Percentiles rank a stretch among this genome's conserved stretches.
These are phyloP conservation scores for Climacium dendroides DNA, from an alignment of 225 moss, liverwort and hornwort species.

Conservation along the genomic window DNA sequence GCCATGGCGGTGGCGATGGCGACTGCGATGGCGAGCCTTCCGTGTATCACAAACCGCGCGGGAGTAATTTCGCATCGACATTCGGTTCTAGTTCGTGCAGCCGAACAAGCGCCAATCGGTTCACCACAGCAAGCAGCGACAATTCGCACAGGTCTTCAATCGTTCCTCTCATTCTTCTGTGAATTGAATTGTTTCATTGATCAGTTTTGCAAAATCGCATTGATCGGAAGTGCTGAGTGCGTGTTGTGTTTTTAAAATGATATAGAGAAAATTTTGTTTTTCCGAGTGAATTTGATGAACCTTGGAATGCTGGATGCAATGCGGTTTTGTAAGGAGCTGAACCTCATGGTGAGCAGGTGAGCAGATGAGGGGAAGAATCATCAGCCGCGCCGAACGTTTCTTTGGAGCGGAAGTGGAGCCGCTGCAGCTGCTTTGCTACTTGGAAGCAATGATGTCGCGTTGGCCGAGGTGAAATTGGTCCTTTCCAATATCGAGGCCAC, in stretches of 20 bases:
- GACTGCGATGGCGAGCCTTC: neutral
- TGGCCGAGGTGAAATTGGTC: constrained; percentile 50
- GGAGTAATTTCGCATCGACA: neutral
- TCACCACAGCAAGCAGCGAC: neutral
- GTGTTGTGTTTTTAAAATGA: neutral
- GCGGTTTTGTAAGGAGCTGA: constrained; percentile 27
- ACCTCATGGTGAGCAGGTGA: constrained; percentile 56
- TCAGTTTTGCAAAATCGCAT: neutral
- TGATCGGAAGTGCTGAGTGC: neutral
- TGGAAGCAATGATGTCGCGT: constrained; percentile 23
- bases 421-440: constrained; percentile 26
- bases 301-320: neutral
- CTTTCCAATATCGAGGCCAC: constrained; percentile 48
- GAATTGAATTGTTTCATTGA: neutral
- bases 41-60: neutral
- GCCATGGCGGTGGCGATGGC: neutral
- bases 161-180: neutral
- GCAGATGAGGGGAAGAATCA: constrained; percentile 6
- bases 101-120: neutral
- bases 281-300: neutral
- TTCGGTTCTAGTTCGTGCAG: neutral
- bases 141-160: neutral
- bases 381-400: constrained; percentile 16
- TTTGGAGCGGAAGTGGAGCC: constrained; percentile 21
- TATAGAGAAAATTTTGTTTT: neutral